A percentile compares a stretch with the other conserved stretches of the same genome.
phyloP scores from a whole-genome alignment of 371 early-diverging fungal genomes.

The Apophysomyces elegans region DNA sequence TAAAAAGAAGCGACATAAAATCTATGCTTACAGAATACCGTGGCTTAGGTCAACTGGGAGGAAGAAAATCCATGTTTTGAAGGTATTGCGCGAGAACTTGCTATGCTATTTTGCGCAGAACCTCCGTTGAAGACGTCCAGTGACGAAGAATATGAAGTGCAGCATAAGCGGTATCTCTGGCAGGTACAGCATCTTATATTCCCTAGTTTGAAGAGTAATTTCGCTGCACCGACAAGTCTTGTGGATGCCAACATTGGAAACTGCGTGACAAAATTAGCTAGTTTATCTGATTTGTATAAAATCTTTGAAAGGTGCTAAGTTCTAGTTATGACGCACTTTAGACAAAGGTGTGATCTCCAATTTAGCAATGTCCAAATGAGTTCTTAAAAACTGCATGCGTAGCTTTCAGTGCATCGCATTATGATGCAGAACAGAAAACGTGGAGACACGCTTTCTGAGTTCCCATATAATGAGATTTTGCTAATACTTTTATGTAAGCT shows the following conservation, averaged over 20 bases:
- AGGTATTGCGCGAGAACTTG: slow-evolving; percentile 70
- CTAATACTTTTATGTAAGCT: too few relatives aligned
- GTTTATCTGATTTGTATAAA: slow-evolving; percentile 88
- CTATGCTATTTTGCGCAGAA: slow-evolving; percentile 78
- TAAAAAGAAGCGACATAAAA: slow-evolving; percentile 23
- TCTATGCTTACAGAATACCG: background rate
- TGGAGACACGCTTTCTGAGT: too few relatives aligned
- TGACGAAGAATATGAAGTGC: slow-evolving; percentile 18
- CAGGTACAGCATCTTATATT: slow-evolving; percentile 79
- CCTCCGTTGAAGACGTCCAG: slow-evolving; percentile 47
- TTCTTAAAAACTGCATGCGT: too few relatives aligned
- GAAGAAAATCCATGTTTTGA: slow-evolving; percentile 83
- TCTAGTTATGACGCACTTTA: background rate
- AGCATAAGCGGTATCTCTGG: slow-evolving; percentile 53
- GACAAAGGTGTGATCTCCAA: background rate
- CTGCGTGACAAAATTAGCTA: slow-evolving; percentile 72
- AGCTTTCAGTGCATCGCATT: too few relatives aligned
- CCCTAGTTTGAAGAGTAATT: slow-evolving; percentile 71
- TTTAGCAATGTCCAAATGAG: background rate
- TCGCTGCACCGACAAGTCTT: slow-evolving; percentile 65
- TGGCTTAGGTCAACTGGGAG: slow-evolving; percentile 78
- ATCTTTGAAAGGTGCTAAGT: slow-evolving; percentile 89
- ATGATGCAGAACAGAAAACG: too few relatives aligned
- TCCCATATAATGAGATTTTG: too few relatives aligned
- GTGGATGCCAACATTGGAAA: slow-evolving; percentile 46